A percentile compares a stretch with the other conserved stretches of the same genome.
phyloP scores from a whole-genome alignment of 805 yeast species.

The Scheffersomyces coipomensis region DNA sequence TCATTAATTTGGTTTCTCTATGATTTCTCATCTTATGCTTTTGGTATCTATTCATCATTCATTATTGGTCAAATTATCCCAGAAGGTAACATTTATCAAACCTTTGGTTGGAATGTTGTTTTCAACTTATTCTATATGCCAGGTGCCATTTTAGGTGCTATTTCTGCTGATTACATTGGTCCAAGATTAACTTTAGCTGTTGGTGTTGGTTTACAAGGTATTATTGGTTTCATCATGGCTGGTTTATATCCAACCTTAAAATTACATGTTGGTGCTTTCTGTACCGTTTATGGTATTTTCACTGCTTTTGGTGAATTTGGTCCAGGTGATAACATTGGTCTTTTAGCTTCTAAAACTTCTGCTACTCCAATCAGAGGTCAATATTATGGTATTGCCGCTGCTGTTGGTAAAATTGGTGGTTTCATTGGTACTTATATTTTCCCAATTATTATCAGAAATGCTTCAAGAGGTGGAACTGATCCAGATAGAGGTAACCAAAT shows the following conservation, averaged over 20 bases:
- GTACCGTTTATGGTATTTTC: conserved; percentile 86
- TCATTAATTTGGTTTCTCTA: conserved; percentile 87
- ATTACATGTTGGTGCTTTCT: conserved; percentile 70
- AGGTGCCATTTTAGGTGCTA: conserved; percentile 87
- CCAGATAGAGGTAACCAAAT: conserved; percentile 60
- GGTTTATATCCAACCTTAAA: conserved; percentile 57
- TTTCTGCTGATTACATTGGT: conserved; percentile 83
- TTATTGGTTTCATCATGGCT: conserved; percentile 82
- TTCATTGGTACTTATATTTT: conserved; percentile 87
- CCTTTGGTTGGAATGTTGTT: conserved; percentile 92
- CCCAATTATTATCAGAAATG: conserved; percentile 69
- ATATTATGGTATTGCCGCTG: conserved; percentile 89
- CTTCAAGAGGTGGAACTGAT: conserved; percentile 43
- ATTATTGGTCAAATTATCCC: conserved; percentile 62
- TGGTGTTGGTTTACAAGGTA: conserved; percentile 74
- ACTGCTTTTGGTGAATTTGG: conserved; percentile 89
- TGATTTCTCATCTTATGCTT: conserved; percentile 85
- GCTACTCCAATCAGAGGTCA: conserved; percentile 89
- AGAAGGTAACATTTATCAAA: conserved; percentile 60
- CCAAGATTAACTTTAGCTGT: conserved; percentile 73
- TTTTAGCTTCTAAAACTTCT: conserved; percentile 80
- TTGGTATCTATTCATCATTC: conserved; percentile 77
- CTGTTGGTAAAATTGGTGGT: conserved; percentile 89
- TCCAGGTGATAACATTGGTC: conserved; percentile 90
- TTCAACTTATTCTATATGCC: conserved; percentile 86